Evolutionary conservation across 2,329 filamentous ascomycete species (phyloP), one percentile per base, ranked within the genome.

Genomic region (Macrophomina tecta): DNA sequence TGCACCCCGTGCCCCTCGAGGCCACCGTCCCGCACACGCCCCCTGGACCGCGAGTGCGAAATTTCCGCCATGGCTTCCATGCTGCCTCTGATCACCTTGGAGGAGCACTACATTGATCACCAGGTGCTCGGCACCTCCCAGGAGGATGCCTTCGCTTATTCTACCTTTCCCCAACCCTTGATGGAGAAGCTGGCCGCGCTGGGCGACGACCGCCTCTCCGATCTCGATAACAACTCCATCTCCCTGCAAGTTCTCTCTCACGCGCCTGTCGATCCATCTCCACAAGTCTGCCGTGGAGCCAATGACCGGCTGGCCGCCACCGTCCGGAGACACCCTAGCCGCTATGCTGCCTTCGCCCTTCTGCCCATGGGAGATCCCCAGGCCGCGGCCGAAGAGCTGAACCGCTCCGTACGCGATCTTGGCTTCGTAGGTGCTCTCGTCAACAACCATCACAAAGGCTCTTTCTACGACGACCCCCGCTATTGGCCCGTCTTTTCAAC

Each of bases 401-500:
- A 70, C 48, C 68, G 76, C 65, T 73, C 74, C 6, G 72, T 77
- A 2, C 74, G 71, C 42, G 71, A 76, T 62, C 68, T 85, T 55
- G 86, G 87, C 18, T 90, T 90, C 79, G 83, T 86, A 67, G 88
- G 88, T 3, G 86, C 83, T 4, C 77, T 90, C 4, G 82, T 90
- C 18, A 73, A 75, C 65, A 75, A 73, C 58, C 75, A 77, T 62
- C 73, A 73, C n/a, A 74, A 71, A 18, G 75, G 75, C 16, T 63
- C 58, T 2, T 78, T 74, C 63, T 77, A 75, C 63, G 75, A 78
- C 51, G 73, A 72, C 1, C 71, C 73, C 8, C 72, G 76, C 6
- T 76, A 75, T 60, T 72, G 76, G 60, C 52, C 66, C 4, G 76
- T 78, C 65, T 78, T 74, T 72, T 66, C 73, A 23, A 70, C 70